Conservation (phyloP, 495 filamentous ascomycete species). For the Darksidea phi region DNA sequence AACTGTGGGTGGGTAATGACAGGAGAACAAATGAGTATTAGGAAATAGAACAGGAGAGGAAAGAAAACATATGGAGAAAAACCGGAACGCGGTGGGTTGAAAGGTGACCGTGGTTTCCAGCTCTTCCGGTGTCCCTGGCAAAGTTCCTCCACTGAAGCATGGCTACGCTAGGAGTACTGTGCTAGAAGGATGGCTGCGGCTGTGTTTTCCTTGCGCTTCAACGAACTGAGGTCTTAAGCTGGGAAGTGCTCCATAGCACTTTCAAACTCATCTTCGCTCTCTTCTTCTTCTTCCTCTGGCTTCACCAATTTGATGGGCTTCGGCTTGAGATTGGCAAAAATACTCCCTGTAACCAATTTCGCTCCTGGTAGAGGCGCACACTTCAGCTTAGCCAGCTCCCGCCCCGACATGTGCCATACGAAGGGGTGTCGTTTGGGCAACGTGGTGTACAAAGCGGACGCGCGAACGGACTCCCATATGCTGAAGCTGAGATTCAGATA, state of each 20-base stretch:
- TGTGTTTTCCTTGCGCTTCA: no score
- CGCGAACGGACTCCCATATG: conserved; percentile 28
- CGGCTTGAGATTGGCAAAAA: conserved; percentile 8
- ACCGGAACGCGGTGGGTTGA: no score
- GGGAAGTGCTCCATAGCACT: not conserved
- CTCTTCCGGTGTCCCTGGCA: no score
- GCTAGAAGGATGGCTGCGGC: no score
- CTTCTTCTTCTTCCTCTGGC: conserved; percentile 8
- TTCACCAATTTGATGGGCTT: conserved; percentile 1
- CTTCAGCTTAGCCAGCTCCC: conserved; percentile 32
- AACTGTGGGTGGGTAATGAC: no score
- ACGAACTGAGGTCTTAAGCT: no score
- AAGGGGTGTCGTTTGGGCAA: conserved; percentile 12
- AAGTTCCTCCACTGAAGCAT: no score
- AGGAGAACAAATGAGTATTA: no score
- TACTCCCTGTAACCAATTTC: not conserved
- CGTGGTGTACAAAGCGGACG: conserved; percentile 25
- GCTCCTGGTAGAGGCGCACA: not conserved
- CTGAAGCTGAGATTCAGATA: conserved; percentile 6
- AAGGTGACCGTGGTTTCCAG: no score
- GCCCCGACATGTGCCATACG: conserved; percentile 31
- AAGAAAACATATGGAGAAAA: no score
- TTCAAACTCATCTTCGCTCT: conserved; percentile 14
- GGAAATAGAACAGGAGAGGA: no score
- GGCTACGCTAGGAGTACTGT: no score